Evolutionary conservation across 192 early-diverging fungal species (phyloP).

Genomic region (Entomortierella chlamydospora): DNA sequence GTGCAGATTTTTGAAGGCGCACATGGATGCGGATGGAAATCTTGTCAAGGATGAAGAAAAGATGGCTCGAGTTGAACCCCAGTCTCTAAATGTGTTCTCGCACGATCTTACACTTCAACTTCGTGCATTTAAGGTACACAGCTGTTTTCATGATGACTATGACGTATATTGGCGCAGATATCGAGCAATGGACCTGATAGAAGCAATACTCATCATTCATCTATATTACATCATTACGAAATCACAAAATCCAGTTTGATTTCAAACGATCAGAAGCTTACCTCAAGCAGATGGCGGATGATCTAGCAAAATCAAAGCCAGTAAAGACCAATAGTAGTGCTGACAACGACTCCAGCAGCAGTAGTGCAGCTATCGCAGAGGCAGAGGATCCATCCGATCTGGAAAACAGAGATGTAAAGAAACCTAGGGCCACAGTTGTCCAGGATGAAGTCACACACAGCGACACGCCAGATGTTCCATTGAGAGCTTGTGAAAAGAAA

Average conservation of each 20-base stretch:
- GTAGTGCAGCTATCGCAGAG: neutral
- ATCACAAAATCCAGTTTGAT: slow-evolving; percentile 22
- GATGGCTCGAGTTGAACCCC: slow-evolving; percentile 14
- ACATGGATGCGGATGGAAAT: slow-evolving; percentile 61
- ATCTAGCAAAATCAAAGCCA: slow-evolving; percentile 23
- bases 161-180: no score
- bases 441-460: slow-evolving; percentile 33
- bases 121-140: slow-evolving; percentile 30
- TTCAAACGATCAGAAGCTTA: slow-evolving; percentile 44
- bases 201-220: no score
- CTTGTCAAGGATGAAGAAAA: slow-evolving; percentile 70
- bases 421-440: slow-evolving; percentile 1
- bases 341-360: no score
- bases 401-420: slow-evolving; percentile 32
- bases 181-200: neutral
- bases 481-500: slow-evolving; percentile 69
- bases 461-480: slow-evolving; percentile 54
- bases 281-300: slow-evolving; percentile 43
- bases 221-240: neutral
- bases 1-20: slow-evolving; percentile 69
- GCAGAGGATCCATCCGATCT: slow-evolving; percentile 9
- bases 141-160: neutral
- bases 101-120: slow-evolving; percentile 32
- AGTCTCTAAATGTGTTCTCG: slow-evolving; percentile 24
- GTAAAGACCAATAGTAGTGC: no score